These are phyloP conservation scores for Metrosideros polymorpha DNA, from an alignment of 441 rosid species.

Conservation along the genomic window DNA sequence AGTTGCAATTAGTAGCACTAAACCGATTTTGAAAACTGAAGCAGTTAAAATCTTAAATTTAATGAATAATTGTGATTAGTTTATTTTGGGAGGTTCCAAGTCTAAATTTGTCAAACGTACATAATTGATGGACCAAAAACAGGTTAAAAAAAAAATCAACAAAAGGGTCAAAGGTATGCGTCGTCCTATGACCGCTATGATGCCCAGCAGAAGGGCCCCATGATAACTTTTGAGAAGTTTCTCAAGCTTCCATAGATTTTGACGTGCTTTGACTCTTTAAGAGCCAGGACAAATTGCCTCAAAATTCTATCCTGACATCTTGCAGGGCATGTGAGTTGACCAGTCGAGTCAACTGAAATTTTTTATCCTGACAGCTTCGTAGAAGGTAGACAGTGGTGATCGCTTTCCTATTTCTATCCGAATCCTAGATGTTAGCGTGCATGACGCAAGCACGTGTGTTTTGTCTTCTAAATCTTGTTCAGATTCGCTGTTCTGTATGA, in stretches of 20 bases:
- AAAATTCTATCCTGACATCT: background rate
- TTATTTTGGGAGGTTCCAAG: background rate
- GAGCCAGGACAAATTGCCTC: background rate
- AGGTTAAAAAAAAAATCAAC: background rate
- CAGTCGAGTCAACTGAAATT: background rate
- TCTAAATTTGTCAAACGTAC: background rate
- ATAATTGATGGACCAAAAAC: background rate
- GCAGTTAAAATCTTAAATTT: too few species aligned
- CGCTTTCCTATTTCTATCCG: background rate
- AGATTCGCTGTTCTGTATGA: background rate
- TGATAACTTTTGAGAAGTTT: background rate
- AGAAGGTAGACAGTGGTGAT: background rate
- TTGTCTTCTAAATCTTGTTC: background rate
- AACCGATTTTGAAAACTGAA: too few species aligned
- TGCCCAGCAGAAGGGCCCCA: background rate
- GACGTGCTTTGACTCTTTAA: background rate
- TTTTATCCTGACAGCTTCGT: background rate
- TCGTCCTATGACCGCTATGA: background rate
- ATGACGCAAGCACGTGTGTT: too few species aligned
- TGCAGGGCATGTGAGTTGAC: background rate
- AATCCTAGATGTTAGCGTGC: background rate
- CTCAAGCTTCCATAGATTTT: background rate
- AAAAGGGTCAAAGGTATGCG: background rate
- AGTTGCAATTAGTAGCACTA: background rate
- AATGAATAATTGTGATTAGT: background rate